Base-by-base conservation (phyloP, 2,329 filamentous ascomycete genomes). In the Curvularia sp. region DNA sequence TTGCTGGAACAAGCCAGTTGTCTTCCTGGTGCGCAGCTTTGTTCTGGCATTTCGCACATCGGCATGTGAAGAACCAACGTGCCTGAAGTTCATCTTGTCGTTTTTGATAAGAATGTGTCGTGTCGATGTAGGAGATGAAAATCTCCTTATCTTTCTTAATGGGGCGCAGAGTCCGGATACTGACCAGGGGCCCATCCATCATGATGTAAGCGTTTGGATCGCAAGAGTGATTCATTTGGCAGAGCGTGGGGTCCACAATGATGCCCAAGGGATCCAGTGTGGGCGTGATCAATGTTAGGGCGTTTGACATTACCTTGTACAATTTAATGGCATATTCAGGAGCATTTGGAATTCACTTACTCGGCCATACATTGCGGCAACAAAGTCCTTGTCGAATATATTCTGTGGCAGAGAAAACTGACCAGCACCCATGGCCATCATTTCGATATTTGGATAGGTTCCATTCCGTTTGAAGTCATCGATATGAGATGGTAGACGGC, bases 161-260 rank as follows among this genome's bases (percentile, higher is more conserved):
- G 0, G 81, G 78, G 12, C 74, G 76, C 1, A 87, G 73, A 0
- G 86, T 81, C 32, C 84, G 82, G 30, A 87, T 68, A 13, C 77
- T 77, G 9, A 86, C 72, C 30, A 76, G 70, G 3, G 81, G 75
- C 19, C 84, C 81, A 56, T 87, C 84, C 74, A 87, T 87, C 12
- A 84, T 79, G 18, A 87, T 79, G 28, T 81, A 80, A 2, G 83
- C 81, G 63, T 89, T 89, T 3, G 85, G 84, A 23, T 82, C 79
- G 68, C 87, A 89, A 42, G 84, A 87, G 69, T 89, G 87, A 60
- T 89, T 89, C 42, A 86, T 78, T 15, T 82, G 74, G 27, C 83
- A 79, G 2, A 83, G 78, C 18, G 80, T 77, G 0, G 85, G 84
- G 59, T 88, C 84, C 15, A 88, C 69, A 34, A 82, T 82, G n/a